Percentiles rank a stretch among this genome's conserved stretches.
These are phyloP conservation scores for Hypocreales sp. DNA, from an alignment of 2,329 filamentous ascomycete species.

Conservation along the genomic window DNA sequence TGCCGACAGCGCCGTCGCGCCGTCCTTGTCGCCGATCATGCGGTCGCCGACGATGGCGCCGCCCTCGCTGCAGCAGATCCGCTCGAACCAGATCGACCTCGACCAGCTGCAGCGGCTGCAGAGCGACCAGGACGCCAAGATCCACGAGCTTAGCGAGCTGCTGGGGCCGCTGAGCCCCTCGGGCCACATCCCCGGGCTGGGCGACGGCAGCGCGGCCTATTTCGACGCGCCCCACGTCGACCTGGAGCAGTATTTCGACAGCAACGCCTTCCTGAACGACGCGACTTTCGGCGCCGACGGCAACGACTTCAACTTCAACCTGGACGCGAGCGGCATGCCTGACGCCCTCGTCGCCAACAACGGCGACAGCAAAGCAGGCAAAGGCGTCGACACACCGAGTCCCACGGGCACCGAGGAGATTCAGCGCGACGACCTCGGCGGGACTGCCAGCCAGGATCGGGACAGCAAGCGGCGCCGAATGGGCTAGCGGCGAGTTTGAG, in stretches of 20 bases:
- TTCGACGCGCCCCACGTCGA: constrained; percentile 25
- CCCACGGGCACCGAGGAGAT: constrained; percentile 36
- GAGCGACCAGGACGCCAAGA: constrained; percentile 60
- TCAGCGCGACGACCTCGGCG: constrained; percentile 22
- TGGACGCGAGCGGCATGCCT: constrained; percentile 19
- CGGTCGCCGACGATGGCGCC: constrained; percentile 24
- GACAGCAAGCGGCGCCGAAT: constrained; percentile 23
- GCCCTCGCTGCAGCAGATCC: constrained; percentile 46
- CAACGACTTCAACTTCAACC: constrained; percentile 34
- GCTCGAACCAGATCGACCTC: constrained; percentile 57
- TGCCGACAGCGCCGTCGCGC: constrained; percentile 10
- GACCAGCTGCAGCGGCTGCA: constrained; percentile 68
- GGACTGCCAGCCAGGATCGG: constrained; percentile 10
- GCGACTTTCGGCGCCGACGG: constrained; percentile 24
- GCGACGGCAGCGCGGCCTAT: constrained; percentile 20
- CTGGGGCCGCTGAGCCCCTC: constrained; percentile 70
- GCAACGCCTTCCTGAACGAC: constrained; percentile 22
- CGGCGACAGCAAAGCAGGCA: not conserved
- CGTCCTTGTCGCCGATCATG: constrained; percentile 34
- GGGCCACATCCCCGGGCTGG: constrained; percentile 60
- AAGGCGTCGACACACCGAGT: constrained; percentile 24
- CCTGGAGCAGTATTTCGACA: constrained; percentile 35
- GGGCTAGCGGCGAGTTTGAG: constrained; percentile 7
- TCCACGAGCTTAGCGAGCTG: constrained; percentile 58
- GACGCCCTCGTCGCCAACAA: constrained; percentile 2